Percentiles rank a stretch among this genome's conserved stretches.
phyloP scores from a whole-genome alignment of 2,329 filamentous ascomycete genomes.

The Lojkania enalia region DNA sequence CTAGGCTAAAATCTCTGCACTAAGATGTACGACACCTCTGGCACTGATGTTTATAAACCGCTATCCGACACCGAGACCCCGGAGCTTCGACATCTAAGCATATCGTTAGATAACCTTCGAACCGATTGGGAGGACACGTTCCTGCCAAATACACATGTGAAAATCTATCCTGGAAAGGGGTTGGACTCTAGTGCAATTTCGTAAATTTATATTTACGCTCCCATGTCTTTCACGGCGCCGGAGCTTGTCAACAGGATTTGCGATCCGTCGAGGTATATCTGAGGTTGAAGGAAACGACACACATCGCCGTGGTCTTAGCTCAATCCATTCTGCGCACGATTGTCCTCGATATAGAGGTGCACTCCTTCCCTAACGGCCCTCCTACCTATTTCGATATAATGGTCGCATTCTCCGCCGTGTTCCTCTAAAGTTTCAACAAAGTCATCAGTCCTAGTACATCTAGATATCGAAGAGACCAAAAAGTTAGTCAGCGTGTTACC shows the following conservation, averaged over 20 bases:
- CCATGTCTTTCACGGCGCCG: conserved; percentile 53
- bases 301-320: conserved; percentile 47
- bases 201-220: conserved; percentile 56
- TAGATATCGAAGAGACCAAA: not conserved
- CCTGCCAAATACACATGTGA: conserved; percentile 53
- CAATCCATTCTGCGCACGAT: conserved; percentile 49
- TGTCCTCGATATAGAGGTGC: conserved; percentile 49
- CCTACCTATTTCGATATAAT: conserved; percentile 53
- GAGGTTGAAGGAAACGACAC: conserved; percentile 49
- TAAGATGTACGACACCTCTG: conserved; percentile 5
- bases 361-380: conserved; percentile 48
- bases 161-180: conserved; percentile 56
- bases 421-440: conserved; percentile 45
- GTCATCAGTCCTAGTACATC: not conserved
- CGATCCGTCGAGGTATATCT: conserved; percentile 46
- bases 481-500: not conserved
- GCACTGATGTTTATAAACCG: not conserved
- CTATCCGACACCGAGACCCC: conserved; percentile 1
- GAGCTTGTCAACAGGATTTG: conserved; percentile 27
- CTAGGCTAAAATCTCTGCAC: conserved; percentile 5
- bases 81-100: conserved; percentile 2
- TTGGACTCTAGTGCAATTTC: conserved; percentile 56
- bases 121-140: conserved; percentile 2
- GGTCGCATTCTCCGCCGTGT: conserved; percentile 53
- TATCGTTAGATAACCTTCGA: conserved; percentile 1